Conservation (phyloP, 345 rosid species). For the Turnera subulata region DNA sequence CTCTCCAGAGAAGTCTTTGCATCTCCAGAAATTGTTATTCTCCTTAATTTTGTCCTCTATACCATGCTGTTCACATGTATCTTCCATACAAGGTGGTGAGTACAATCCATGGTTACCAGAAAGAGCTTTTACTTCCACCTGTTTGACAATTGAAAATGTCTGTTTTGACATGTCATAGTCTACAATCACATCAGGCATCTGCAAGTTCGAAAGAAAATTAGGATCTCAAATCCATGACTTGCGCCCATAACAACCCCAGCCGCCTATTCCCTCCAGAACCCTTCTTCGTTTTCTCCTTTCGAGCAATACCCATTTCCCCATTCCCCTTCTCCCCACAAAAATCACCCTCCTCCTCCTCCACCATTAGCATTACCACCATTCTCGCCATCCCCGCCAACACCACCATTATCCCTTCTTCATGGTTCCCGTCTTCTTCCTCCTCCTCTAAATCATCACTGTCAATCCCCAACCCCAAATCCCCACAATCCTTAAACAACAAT, state of each 20-base stretch:
- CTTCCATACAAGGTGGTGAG: constrained; percentile 21
- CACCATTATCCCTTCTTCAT: constrained; percentile 32
- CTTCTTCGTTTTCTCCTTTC: constrained; percentile 31
- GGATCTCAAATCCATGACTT: constrained; percentile 47
- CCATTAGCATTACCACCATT: constrained; percentile 15
- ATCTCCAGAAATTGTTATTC: constrained; percentile 30
- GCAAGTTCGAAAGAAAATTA: constrained; percentile 15
- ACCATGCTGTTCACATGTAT: constrained; percentile 12
- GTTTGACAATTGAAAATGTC: constrained; percentile 53
- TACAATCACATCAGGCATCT: constrained; percentile 81
- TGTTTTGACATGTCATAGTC: constrained; percentile 71
- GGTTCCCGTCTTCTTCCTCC: constrained; percentile 36
- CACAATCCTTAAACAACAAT: constrained; percentile 32
- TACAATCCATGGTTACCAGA: constrained; percentile 22
- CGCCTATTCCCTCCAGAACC: constrained; percentile 30
- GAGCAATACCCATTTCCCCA: constrained; percentile 21
- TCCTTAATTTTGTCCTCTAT: no score
- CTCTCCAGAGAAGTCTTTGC: constrained; percentile 60
- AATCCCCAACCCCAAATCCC: constrained; percentile 44
- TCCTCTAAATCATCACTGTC: constrained; percentile 52
- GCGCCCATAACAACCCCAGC: constrained; percentile 44
- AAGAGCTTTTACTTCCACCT: constrained; percentile 45
- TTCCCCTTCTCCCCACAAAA: constrained; percentile 28
- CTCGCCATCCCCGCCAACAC: constrained; percentile 16
- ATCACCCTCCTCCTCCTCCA: constrained; percentile 31